These are phyloP conservation scores for Cryphonectria nitschkei DNA, from an alignment of 2,329 filamentous ascomycete species.

Conservation along the genomic window DNA sequence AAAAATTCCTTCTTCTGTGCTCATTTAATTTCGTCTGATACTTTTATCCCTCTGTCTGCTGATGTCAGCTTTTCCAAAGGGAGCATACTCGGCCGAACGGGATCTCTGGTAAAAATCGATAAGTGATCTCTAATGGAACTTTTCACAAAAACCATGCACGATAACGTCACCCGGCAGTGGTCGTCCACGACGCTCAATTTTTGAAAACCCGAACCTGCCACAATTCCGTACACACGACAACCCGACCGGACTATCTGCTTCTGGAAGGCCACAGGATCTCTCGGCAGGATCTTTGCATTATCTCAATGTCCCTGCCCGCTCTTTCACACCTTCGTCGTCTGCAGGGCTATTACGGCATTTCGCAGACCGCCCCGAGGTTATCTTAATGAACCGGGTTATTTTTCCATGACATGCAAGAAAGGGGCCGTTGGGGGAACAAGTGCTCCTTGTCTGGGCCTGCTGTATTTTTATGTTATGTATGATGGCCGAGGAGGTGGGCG, in stretches of 20 bases:
- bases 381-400: not conserved
- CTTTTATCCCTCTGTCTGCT: not conserved
- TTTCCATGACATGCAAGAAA: not conserved
- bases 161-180: conserved; percentile 13
- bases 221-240: not conserved
- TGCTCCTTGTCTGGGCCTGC: not conserved
- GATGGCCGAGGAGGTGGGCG: not conserved
- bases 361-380: not conserved
- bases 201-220: conserved; percentile 13
- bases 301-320: not conserved
- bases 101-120: not conserved
- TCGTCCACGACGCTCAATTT: not conserved
- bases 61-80: not conserved
- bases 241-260: conserved; percentile 11
- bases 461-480: not conserved
- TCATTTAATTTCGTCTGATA: not conserved
- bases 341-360: not conserved
- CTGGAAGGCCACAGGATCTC: conserved; percentile 11
- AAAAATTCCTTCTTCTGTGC: not conserved
- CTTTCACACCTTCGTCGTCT: not conserved
- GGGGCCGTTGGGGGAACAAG: not conserved
- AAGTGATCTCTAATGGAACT: not conserved
- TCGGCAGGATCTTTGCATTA: conserved; percentile 5
- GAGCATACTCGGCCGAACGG: not conserved
- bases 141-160: not conserved